Base-by-base conservation (phyloP, 441 rosid genomes). In the Manihot esculenta region DNA sequence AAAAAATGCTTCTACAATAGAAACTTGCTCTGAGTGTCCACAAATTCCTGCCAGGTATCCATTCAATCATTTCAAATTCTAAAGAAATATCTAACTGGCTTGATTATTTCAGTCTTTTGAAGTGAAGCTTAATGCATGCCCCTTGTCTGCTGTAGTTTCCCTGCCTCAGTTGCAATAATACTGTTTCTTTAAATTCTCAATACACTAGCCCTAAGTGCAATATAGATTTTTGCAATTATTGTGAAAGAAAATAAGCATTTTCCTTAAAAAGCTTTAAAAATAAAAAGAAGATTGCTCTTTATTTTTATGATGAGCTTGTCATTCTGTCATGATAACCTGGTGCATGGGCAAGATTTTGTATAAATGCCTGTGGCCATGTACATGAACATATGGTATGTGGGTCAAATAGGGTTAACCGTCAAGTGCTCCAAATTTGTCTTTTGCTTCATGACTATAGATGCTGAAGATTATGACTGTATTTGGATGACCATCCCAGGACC, bases 401-500 rank as follows among this genome's bases (percentile, higher is more conserved):
- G 62, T 59, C 13, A n/a, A 9, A 33, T 33, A 17, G 13, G 3
- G 30, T 54, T 50, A 20, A 17, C 9, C 10, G 18, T 49, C 12
- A 6, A 53, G 12, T 54, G 10, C 3, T 9, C 21, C 30, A 9
- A 30, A 17, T 56, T 26, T 56, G 21, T 35, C 63, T 5, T 18
- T 11, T 1, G 4, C 48, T 20, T 38, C 26, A 61, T 35, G 64
- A n/a, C n/a, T n/a, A 14, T 20, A 0, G 38, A 7, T 10, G 47
- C 7, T 61, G n/a, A 18, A 59, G 17, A 18, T 59, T 59, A 35
- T 3, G 6, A 35, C 63, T 33, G 8, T 33, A 59, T 30, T 11
- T 59, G 20, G 63, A 30, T 59, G 13, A 33, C 44, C 63, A 59
- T 33, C 45, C 53, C 63, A 59, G 63, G 5, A 7, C 63, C 63